A percentile compares a stretch with the other conserved stretches of the same genome.
Conservation (phyloP, 305 asterid species). For the Stenogyne calaminthoides region DNA sequence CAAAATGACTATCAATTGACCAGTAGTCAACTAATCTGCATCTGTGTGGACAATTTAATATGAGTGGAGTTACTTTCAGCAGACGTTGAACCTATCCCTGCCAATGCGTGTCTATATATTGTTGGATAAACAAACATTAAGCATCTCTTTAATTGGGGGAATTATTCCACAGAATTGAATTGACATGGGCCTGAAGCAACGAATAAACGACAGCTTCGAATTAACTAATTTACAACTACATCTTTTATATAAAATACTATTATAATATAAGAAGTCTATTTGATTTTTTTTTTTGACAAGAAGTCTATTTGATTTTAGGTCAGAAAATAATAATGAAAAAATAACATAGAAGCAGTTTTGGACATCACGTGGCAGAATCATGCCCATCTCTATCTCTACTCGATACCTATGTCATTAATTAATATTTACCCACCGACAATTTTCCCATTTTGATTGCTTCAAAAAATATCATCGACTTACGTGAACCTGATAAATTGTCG, state of each 20-base stretch:
- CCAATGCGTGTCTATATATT: not conserved
- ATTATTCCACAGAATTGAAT: slow-evolving; percentile 10
- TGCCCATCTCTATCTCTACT: slow-evolving; percentile 22
- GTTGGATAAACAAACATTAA: no score
- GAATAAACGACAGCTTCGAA: not conserved
- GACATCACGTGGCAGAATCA: slow-evolving; percentile 43
- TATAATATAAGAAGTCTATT: no score
- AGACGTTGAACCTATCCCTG: no score
- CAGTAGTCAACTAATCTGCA: no score
- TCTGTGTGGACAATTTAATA: no score
- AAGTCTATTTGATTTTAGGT: no score
- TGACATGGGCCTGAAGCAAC: slow-evolving; percentile 32
- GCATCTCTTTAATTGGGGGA: not conserved
- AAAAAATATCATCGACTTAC: not conserved
- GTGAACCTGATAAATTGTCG: not conserved
- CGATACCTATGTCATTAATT: not conserved
- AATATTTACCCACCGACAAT: slow-evolving; percentile 34
- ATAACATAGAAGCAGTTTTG: not conserved
- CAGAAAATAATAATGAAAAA: no score
- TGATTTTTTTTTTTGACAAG: no score
- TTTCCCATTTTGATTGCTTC: not conserved
- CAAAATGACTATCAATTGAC: no score
- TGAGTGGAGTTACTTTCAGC: no score
- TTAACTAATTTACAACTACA: no score
- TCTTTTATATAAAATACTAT: no score